Evolutionary conservation across 352 stramenopile species (phyloP).

Genomic region (Blastocystis sp.): DNA sequence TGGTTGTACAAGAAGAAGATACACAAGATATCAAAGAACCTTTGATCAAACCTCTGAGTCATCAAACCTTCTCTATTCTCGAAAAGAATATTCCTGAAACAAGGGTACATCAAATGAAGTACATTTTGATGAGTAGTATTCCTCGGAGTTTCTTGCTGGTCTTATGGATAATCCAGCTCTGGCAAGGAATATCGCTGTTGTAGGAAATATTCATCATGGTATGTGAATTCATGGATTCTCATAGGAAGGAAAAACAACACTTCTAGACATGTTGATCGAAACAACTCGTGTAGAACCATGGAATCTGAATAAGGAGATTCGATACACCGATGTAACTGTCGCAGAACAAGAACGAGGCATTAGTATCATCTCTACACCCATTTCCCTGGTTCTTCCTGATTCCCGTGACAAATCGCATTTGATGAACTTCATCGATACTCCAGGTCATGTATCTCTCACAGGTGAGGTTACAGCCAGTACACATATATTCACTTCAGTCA

Average conservation of each 20-base stretch:
- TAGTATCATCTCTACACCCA: slow-evolving; percentile 88
- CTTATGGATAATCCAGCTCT: slow-evolving; percentile 80
- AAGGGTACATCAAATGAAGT: slow-evolving; percentile 66
- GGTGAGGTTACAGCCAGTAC: slow-evolving; percentile 65
- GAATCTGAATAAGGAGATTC: slow-evolving; percentile 69
- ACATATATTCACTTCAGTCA: slow-evolving; percentile 87
- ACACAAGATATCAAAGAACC: slow-evolving; percentile 93
- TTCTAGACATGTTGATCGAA: slow-evolving; percentile 81
- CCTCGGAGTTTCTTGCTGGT: slow-evolving; percentile 75
- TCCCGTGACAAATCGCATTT: slow-evolving; percentile 87
- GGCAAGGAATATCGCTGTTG: slow-evolving; percentile 85
- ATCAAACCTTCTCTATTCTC: slow-evolving; percentile 83
- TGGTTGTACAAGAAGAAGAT: slow-evolving; percentile 95
- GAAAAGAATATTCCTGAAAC: slow-evolving; percentile 75
- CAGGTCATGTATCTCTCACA: slow-evolving; percentile 23
- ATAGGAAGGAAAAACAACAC: slow-evolving; percentile 62
- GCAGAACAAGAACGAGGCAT: slow-evolving; percentile 91
- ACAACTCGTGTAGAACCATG: slow-evolving; percentile 77
- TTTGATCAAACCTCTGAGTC: slow-evolving; percentile 87
- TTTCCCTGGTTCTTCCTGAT: slow-evolving; percentile 85
- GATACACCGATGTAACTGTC: slow-evolving; percentile 88
- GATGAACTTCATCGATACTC: slow-evolving; percentile 85
- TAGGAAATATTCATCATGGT: slow-evolving; percentile 90
- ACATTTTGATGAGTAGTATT: slow-evolving; percentile 74
- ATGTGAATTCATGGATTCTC: slow-evolving; percentile 66